Evolutionary conservation across 805 yeast genomes (phyloP), one percentile per base, ranked within the genome.

Genomic region (Suhomyces kilbournensis): DNA sequence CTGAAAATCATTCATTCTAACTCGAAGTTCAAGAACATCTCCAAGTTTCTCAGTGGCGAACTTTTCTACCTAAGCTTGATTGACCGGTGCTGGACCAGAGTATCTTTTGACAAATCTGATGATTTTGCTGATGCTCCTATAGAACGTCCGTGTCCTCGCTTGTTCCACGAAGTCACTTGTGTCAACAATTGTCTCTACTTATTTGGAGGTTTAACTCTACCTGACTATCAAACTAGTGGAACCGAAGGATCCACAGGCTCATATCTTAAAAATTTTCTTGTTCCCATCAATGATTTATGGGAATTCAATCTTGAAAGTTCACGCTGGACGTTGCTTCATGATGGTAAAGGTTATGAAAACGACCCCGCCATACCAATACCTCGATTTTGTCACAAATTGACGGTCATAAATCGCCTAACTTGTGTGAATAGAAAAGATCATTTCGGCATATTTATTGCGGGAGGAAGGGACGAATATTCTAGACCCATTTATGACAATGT

Each of bases 281-380:
- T 63, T 5, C 81, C 88, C 0, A 64, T 78, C 5, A 84, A 84
- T 59, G 94, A 88, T 58, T 66, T 86, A 23, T 88, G 94, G 93
- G 78, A 78, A 58, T 82, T 85, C 57, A 79, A 84, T 62, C 64
- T 84, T 40, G 75, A 73, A 38, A 68, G 78, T 3, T 74, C 71
- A 48, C 64, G 65, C 9, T 88, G 94, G 93, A 61, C 62, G 1
- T 74, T 82, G 46, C 61, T 85, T 2, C 75, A 74, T 46, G 75
- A 74, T 54, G 67, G 67, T 6, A 9, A 52, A 10, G 63, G 59
- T 23, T 60, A 54, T 54, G 62, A 60, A 17, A 35, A 46, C 3
- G 61, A 63, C 49, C 50, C 56, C 2, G 15, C 58, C 1, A 52
- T 67, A 6, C 73, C 75, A 17, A 43, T 60, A 50, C 68, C 76